These are phyloP conservation scores for Trebouxiophyceae sp. DNA, from an alignment of 163 green algal species.

Conservation along the genomic window DNA sequence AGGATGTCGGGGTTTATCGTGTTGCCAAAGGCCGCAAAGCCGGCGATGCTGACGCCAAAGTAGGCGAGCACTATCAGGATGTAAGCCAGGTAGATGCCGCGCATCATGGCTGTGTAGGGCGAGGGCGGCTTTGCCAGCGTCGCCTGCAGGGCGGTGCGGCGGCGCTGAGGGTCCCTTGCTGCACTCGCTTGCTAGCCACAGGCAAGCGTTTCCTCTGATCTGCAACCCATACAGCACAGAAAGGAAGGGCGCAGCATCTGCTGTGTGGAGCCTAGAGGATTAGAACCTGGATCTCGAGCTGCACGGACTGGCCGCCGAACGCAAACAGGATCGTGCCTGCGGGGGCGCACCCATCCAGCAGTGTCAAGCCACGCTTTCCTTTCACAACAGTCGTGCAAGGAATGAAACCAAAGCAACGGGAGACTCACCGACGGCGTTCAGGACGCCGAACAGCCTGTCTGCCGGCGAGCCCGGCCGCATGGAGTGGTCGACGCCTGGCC, in stretches of 20 bases:
- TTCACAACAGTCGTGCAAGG: too few relatives aligned
- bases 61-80: constrained; percentile 38
- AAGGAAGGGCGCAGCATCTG: too few relatives aligned
- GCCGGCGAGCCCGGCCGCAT: constrained; percentile 3
- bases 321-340: constrained; percentile 42
- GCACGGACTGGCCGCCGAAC: constrained; percentile 47
- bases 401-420: too few relatives aligned
- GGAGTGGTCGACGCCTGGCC: constrained; percentile 4
- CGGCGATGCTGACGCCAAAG: constrained; percentile 31
- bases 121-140: constrained; percentile 12
- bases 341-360: too few relatives aligned
- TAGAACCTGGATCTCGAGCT: constrained; percentile 53
- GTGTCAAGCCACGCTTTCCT: too few relatives aligned
- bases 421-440: constrained; percentile 34
- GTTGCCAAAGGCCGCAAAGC: constrained; percentile 40
- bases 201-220: too few relatives aligned
- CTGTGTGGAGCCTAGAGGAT: too few relatives aligned
- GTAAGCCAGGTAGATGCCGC: constrained; percentile 29
- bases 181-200: too few relatives aligned
- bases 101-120: constrained; percentile 17
- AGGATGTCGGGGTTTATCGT: constrained; percentile 32
- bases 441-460: constrained; percentile 24
- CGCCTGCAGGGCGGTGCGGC: constrained; percentile 6
- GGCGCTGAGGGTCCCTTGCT: too few relatives aligned
- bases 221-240: too few relatives aligned